Base-by-base conservation (phyloP, 352 stramenopile genomes). In the Bremia lactucae region DNA sequence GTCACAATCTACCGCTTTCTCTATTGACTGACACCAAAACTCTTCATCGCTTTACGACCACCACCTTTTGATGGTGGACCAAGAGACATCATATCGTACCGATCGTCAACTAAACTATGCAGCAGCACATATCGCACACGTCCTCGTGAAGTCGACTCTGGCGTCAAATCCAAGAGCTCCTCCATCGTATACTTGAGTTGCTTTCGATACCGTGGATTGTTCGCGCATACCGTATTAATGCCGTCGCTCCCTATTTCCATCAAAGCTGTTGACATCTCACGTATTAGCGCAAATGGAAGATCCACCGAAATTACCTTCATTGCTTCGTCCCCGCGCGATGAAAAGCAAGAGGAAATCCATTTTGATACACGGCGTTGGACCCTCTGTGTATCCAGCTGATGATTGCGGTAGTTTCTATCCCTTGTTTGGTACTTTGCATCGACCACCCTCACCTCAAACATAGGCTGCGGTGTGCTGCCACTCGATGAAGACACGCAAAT, bases 21-120 rank as follows among this genome's bases (percentile, higher is more conserved):
- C n/a, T n/a, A n/a, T n/a, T n/a, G n/a, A n/a, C n/a, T n/a, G n/a
- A n/a, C n/a, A n/a, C n/a, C 24, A 28, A 28, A 28, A 28, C 10
- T 10, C 10, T 28, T 28, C 24, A 28, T 6, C 10, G 24, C 24
- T 28, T 74, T 77, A 15, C 62, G 59, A 8, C 46, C 29, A 25
- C 39, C 33, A 25, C 52, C 62, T 36, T 68, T 81, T 28, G 53
- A 61, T 7, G 72, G 59, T 21, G 72, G 60, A 6, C 60, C 53
- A 29, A 92, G 68, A 6, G 78, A 93, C 63, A 93, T 83, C 52
- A 93, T 66, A 38, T 93, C 81, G 48, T 93, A 93, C 5, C 81
- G 73, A 45, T 93, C 78, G 42, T 93, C 81, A 23, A 85, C 68
- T 42, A 86, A 65, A 14, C 76, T 90, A 49, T 93, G 78, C 18